These are phyloP conservation scores for Xylariaceae sp. DNA, from an alignment of 2,329 filamentous ascomycete genomes.

Conservation along the genomic window DNA sequence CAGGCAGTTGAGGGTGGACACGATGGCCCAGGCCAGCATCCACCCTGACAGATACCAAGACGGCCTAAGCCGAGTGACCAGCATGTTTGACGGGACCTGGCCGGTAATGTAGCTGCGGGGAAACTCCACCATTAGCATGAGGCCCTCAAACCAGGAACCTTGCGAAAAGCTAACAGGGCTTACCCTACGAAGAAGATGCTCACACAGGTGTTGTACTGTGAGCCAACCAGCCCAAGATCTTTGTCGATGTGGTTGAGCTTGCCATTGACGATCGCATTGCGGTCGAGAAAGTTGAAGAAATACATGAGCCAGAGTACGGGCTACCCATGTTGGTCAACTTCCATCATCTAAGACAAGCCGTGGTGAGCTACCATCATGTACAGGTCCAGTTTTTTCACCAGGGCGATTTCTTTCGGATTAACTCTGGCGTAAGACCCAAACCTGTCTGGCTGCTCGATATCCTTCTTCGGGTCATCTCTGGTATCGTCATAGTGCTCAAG, in stretches of 20 bases:
- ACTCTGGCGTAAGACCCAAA: conserved; percentile 44
- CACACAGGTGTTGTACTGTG: conserved; percentile 47
- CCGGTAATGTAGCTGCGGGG: conserved; percentile 18
- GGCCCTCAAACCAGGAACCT: neutral
- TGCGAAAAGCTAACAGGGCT: neutral
- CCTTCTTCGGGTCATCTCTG: conserved; percentile 13
- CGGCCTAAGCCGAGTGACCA: conserved; percentile 17
- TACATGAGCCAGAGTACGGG: conserved; percentile 43
- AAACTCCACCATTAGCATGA: conserved; percentile 15
- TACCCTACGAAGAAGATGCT: conserved; percentile 42
- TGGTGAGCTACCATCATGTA: conserved; percentile 41
- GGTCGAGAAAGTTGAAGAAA: conserved; percentile 43
- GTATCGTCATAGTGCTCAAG: conserved; percentile 14
- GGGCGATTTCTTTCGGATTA: conserved; percentile 44
- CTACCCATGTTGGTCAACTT: conserved; percentile 24
- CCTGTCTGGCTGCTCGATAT: conserved; percentile 38
- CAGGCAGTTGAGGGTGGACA: conserved; percentile 17
- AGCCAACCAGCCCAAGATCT: conserved; percentile 47
- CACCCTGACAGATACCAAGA: conserved; percentile 21
- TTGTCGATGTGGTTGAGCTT: conserved; percentile 49
- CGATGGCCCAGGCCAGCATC: conserved; percentile 22
- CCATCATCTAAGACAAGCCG: neutral
- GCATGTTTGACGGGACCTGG: conserved; percentile 18
- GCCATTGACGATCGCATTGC: conserved; percentile 56
- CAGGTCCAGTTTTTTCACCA: conserved; percentile 46